A percentile compares a stretch with the other conserved stretches of the same genome.
Evolutionary conservation across 352 stramenopile species (phyloP).

Genomic region (Pythium sukuiense): DNA sequence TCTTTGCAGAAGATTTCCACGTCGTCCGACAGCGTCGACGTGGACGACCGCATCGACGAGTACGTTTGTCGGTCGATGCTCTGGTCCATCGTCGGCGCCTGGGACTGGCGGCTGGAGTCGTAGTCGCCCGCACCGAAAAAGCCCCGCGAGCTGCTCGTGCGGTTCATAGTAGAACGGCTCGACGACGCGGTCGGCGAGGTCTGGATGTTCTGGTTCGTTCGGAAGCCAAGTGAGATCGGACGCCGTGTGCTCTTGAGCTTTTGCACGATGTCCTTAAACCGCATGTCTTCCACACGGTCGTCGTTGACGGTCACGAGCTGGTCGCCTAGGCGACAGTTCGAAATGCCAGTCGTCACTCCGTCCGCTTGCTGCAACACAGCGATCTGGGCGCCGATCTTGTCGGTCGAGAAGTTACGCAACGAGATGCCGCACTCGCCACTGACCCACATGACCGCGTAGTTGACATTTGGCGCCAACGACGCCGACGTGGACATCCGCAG

Average conservation of each 20-base stretch:
- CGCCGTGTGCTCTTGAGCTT: slow-evolving; percentile 72
- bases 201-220: slow-evolving; percentile 61
- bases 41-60: slow-evolving; percentile 48
- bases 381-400: slow-evolving; percentile 79
- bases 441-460: slow-evolving; percentile 81
- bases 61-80: slow-evolving; percentile 40
- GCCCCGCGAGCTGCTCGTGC: slow-evolving; percentile 20
- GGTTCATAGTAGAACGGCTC: slow-evolving; percentile 18
- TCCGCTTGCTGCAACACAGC: slow-evolving; percentile 77
- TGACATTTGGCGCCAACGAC: slow-evolving; percentile 20
- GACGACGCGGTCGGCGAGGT: slow-evolving; percentile 50
- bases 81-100: slow-evolving; percentile 15
- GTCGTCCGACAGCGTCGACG: slow-evolving; percentile 73
- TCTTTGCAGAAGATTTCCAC: slow-evolving; percentile 76
- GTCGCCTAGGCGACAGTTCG: slow-evolving; percentile 73
- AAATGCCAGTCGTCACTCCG: slow-evolving; percentile 75
- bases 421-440: slow-evolving; percentile 85
- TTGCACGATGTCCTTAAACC: slow-evolving; percentile 74
- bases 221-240: slow-evolving; percentile 72
- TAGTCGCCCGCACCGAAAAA: slow-evolving; percentile 18
- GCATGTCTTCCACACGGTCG: slow-evolving; percentile 52
- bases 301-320: slow-evolving; percentile 77
- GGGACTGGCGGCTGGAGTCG: slow-evolving; percentile 15
- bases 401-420: slow-evolving; percentile 75
- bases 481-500: slow-evolving; percentile 15